Evolutionary conservation across 768 basidiomycete genomes (phyloP), one percentile per base, ranked within the genome.

Genomic region (Mycena vitilis): DNA sequence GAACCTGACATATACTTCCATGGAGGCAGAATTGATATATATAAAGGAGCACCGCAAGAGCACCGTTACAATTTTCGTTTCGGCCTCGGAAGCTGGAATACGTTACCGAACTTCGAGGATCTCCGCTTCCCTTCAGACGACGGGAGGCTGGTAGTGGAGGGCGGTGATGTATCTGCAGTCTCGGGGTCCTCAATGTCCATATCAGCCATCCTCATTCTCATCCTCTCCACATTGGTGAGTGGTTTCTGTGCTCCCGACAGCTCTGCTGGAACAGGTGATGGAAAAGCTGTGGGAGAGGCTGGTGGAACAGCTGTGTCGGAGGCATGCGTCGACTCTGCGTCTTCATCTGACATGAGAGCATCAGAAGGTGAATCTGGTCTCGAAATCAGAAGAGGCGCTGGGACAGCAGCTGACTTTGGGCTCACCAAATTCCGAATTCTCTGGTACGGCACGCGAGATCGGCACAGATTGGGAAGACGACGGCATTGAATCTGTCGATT

Each of bases 151-250:
- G 15, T 9, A 9, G 49, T 16, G n/a, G 49, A 11, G 12, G 22
- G 11, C 9, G 36, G 15, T 23, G 44, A 8, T 37, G 42, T 37
- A 13, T 60, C 53, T 52, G 15, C 47, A 52, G 45, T 42, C 22
- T 60, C 42, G 25, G 52, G 8, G 45, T 56, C 61, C 20, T 38
- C 40, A 38, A 69, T 60, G 0, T 65, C 53, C 63, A 69, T 52
- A 8, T 38, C 25, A 40, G 63, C 68, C 63, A 69, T 65, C 44
- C 23, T 18, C 60, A 36, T 58, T 60, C 68, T 69, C 63, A 69
- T 61, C 23, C 15, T 65, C 23, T 69, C 68, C 20, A 65, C n/a
- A 11, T 5, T 3, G 8, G 63, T 60, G n/a, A n/a, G 60, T 25
- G 63, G 47, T 23, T 49, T 61, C 60, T 23, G 48, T 15, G 53